Base-by-base conservation (phyloP, 2,329 filamentous ascomycete genomes). In the Aspergillus vadensis region DNA sequence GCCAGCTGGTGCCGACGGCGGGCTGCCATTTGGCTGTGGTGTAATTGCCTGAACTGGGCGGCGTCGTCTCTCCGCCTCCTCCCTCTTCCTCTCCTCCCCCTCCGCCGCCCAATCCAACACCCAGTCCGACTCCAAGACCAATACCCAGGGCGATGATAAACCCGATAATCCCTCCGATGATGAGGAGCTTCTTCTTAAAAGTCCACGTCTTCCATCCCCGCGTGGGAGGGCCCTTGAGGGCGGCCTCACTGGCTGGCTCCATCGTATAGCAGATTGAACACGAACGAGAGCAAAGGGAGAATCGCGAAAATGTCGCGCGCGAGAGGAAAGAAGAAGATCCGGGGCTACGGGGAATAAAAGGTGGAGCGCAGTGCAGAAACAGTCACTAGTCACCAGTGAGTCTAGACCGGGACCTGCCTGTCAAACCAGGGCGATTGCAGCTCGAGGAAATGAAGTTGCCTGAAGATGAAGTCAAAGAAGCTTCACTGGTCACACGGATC, bases 101-200 rank as follows among this genome's bases (percentile, higher is more conserved):
- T 62, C 71, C 68, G 62, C 70, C 59, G 27, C 67, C 60, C 27
- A 67, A 64, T 48, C 69, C 72, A 14, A 76, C 64, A 41, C 68
- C 78, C 19, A 87, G 74, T 9, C 86, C 85, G 5, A 88, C 72
- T 3, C 85, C 85, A 2, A 88, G 76, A 3, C 85, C 86, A 17
- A 88, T 72, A 0, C 78, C 82, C 8, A 87, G 72, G 0, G 72
- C 82, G 41, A 86, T 62, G 50, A 80, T 69, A n/a, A 71, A n/a
- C 2, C 75, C 21, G 9, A 64, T 56, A 15, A 71, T 49, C 0
- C 61, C 52, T 8, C 63, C 61, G 17, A 71, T 55, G 30, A 76
- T 53, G 5, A 76, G 52, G 38, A 72, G 59, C 59, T 75, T 76
- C 62, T 74, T 76, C 64, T 70, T 76, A n/a, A 65, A 59, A 0